Conservation (phyloP, 1,139 yeast species). For the Protomyces macrosporus region DNA sequence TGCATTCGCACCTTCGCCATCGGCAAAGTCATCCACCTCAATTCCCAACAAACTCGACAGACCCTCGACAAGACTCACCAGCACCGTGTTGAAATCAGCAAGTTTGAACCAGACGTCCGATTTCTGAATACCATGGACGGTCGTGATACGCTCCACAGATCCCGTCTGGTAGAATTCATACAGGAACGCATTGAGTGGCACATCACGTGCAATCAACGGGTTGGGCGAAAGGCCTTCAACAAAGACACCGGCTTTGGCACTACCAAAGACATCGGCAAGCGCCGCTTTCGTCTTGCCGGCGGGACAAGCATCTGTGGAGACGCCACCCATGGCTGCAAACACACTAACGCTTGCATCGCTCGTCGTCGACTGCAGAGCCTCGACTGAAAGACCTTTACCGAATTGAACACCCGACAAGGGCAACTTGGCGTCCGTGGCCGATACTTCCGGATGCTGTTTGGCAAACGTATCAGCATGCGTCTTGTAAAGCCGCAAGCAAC, state of each 20-base stretch:
- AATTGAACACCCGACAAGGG: conserved; percentile 10
- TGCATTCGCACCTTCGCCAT: conserved; percentile 21
- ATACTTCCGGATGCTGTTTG: conserved; percentile 9
- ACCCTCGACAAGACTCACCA: conserved; percentile 24
- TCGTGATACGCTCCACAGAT: conserved; percentile 9
- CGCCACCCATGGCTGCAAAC: conserved; percentile 9
- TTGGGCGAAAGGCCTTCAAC: conserved; percentile 22
- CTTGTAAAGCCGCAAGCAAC: conserved; percentile 21
- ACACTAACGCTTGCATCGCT: not conserved
- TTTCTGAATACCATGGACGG: conserved; percentile 23
- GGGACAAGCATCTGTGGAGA: not conserved
- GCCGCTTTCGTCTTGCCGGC: not conserved
- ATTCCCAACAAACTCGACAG: conserved; percentile 23
- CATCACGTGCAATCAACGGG: conserved; percentile 1
- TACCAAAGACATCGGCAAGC: conserved; percentile 10
- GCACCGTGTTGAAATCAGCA: conserved; percentile 25
- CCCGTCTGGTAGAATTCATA: conserved; percentile 27
- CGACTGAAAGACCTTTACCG: not conserved
- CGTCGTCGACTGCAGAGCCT: not conserved
- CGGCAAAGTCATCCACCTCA: conserved; percentile 26
- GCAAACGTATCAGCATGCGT: conserved; percentile 17
- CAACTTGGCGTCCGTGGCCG: conserved; percentile 5
- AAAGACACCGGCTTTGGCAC: conserved; percentile 18
- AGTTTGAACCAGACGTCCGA: conserved; percentile 26
- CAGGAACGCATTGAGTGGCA: conserved; percentile 24